Evolutionary conservation across 257 asterid genomes (phyloP).

Genomic region (Jaltomata sinuosa): DNA sequence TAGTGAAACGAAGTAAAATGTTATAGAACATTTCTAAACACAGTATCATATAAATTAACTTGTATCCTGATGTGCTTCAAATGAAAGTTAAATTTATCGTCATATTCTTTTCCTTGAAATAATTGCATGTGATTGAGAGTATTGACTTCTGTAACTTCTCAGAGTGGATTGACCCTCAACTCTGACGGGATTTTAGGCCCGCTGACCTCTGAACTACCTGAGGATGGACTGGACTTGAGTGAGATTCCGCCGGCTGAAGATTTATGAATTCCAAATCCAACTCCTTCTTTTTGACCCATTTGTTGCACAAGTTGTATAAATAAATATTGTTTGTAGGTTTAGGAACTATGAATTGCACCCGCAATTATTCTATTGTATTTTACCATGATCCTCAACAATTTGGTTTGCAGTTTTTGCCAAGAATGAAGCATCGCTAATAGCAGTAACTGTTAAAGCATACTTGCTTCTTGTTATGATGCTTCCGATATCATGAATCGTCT

Average conservation of each 20-base stretch:
- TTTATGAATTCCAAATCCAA: conserved; percentile 12
- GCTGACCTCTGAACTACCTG: conserved; percentile 67
- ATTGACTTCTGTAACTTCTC: conserved; percentile 8
- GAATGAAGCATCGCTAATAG: neutral
- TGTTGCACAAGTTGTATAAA: neutral
- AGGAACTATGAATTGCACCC: neutral
- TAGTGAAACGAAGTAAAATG: neutral
- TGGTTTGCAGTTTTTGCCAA: neutral
- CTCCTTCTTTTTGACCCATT: neutral
- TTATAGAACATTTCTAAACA: neutral
- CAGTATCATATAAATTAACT: neutral
- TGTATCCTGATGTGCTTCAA: neutral
- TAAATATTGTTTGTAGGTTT: neutral
- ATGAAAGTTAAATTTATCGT: neutral
- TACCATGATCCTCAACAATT: neutral
- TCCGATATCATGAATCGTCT: neutral
- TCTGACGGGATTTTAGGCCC: conserved; percentile 91
- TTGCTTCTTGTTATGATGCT: neutral
- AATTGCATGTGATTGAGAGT: neutral
- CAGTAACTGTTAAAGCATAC: neutral
- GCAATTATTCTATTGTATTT: neutral
- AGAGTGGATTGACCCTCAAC: conserved; percentile 92
- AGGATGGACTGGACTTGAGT: conserved; percentile 76
- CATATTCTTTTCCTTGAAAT: neutral
- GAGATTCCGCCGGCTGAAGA: conserved; percentile 67